Evolutionary conservation across 768 basidiomycete genomes (phyloP).

Genomic region (Mrakia hoshinonis): DNA sequence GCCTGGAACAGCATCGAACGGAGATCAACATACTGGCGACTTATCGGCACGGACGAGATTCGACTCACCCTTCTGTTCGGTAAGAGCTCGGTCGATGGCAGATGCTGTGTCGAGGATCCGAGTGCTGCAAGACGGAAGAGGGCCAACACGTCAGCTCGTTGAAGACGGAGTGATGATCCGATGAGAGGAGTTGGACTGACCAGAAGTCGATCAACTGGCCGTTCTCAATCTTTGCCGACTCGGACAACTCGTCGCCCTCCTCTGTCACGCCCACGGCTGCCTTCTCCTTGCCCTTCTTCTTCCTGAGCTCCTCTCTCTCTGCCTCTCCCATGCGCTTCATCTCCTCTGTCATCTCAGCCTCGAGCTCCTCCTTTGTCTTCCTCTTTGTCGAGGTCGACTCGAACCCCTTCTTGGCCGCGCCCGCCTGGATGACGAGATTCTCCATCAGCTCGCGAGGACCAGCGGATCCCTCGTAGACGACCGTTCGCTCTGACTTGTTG

Average conservation of each 20-base stretch:
- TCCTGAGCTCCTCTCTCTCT: conserved; percentile 51
- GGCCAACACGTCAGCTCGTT: background rate
- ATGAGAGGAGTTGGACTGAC: conserved; percentile 31
- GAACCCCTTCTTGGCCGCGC: conserved; percentile 67
- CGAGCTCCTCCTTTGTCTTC: conserved; percentile 42
- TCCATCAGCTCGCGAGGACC: conserved; percentile 83
- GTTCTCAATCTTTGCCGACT: conserved; percentile 56
- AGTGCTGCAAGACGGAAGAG: conserved; percentile 40
- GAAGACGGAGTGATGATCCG: background rate
- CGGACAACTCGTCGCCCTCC: conserved; percentile 43
- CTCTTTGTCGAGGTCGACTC: conserved; percentile 39
- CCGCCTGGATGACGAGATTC: conserved; percentile 82
- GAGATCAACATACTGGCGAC: background rate
- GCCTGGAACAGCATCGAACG: background rate
- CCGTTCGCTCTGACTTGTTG: conserved; percentile 58
- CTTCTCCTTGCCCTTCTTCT: conserved; percentile 43
- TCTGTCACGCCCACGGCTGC: conserved; percentile 49
- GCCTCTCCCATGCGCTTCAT: conserved; percentile 48
- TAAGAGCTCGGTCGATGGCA: conserved; percentile 77
- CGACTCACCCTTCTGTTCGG: conserved; percentile 69
- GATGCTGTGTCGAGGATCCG: conserved; percentile 73
- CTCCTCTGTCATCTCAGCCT: conserved; percentile 49
- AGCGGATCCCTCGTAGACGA: conserved; percentile 54
- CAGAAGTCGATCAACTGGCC: conserved; percentile 71
- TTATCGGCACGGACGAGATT: background rate